Evolutionary conservation across 176 grass and related monocot genomes (phyloP), one percentile per base, ranked within the genome.

Genomic region (Carex littledalei): DNA sequence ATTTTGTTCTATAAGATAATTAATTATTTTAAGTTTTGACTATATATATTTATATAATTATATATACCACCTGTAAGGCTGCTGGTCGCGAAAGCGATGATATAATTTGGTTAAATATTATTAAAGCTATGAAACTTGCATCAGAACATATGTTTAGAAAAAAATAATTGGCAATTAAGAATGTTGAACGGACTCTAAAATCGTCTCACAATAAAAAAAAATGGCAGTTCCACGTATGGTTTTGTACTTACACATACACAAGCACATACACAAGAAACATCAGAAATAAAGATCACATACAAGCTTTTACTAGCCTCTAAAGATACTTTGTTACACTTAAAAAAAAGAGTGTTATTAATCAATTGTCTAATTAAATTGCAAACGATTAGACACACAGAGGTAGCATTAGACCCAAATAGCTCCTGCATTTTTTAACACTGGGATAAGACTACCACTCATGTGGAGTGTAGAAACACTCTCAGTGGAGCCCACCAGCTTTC

Each of bases 401-500:
- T 79, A 67, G 26, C 24, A 50, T 14, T 41, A 89, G 18, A 92
- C 65, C 91, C 91, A 90, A 58, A 93, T 84, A 8, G 88, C 88
- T 58, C 88, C 91, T 65, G 91, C 88, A 74, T 90, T 85, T 5
- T 88, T 84, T 6, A 90, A 86, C 70, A 93, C 45, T 20, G 86
- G 91, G 35, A 93, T 86, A 14, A 93, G 83, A 37, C 52, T 81
- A 18, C 91, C 91, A 55, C 79, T 24, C 45, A 93, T 70, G 65
- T 93, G 88, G 54, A 93, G 86, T 17, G 88, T 78, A 86, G 90
- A 86, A 83, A 93, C 37, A 67, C 71, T 72, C 50, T 90, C 88
- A 35, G 88, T 93, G 43, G 86, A 84, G 17, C 88, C 91, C 10
- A 90, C 31, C 3, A 92, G 78, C 60, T 76, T 87, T 26, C 91